Base-by-base conservation (phyloP, 306 rosid species). In the Citrullus colocynthis region DNA sequence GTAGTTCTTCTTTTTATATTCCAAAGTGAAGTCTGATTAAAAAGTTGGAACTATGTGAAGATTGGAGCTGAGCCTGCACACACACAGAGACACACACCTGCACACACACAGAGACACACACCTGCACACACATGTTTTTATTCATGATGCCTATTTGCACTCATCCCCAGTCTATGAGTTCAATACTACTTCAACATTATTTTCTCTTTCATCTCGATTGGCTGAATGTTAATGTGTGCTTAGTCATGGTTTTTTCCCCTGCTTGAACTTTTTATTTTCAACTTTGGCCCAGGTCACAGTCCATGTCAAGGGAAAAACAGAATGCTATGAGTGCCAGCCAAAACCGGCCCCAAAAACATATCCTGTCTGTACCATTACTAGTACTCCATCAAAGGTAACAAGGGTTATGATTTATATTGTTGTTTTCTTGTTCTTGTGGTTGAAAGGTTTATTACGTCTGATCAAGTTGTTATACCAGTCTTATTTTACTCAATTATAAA, bases 271-370 rank as follows among this genome's bases (percentile, higher is more conserved):
- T 21, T 63, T 54, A 78, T 62, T 73, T 73, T 49, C 77, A 49
- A 73, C 77, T 78, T 83, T 87, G 82, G 82, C 75, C 51, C 89
- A 96, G 99, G 98, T 96, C 71, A 92, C 98, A 13, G 97, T 96
- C 58, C 99, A 96, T 87, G 85, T 93, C 85, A 96, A 96, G 89
- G 99, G 98, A 83, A 89, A 51, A 80, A 96, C 98, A 16, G 99
- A 96, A 84, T 96, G 99, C 89, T 96, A 96, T 28, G 99, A 96
- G 84, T 96, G 99, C 82, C 90, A 96, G 70, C 99, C 98, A 56
- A 96, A 96, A 87, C 99, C 94, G 15, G 96, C 98, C 44, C 98
- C 99, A 8, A 96, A 91, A 90, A 96, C 99, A 1, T 96, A 92
- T 86, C 99, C 99, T 67, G 99, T 93, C 79, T 96, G 99, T 79